Evolutionary conservation across 306 rosid genomes (phyloP).

Genomic region (barrel medic (Medicago truncatula)): DNA sequence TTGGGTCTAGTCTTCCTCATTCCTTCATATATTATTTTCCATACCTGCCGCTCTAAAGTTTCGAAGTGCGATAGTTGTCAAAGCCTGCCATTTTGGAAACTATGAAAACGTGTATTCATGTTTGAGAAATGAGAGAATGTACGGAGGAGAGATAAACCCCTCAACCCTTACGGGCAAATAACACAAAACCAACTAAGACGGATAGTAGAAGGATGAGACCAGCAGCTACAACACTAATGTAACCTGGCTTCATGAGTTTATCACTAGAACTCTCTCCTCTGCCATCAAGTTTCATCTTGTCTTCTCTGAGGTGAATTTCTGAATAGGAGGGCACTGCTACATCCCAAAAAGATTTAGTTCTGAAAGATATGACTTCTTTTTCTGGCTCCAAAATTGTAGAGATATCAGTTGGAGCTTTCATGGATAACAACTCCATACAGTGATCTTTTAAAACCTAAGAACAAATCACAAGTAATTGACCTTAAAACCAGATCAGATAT

Average conservation of each 20-base stretch:
- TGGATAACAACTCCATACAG: slow-evolving; percentile 48
- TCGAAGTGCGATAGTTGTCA: background rate
- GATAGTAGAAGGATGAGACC: slow-evolving; percentile 63
- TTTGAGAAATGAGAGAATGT: background rate
- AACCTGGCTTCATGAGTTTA: slow-evolving; percentile 39
- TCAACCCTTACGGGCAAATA: slow-evolving; percentile 49
- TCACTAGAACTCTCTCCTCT: slow-evolving; percentile 36
- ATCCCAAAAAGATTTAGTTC: slow-evolving; percentile 74
- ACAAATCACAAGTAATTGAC: slow-evolving; percentile 24
- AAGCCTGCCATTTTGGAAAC: slow-evolving; percentile 10
- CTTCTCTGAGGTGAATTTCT: slow-evolving; percentile 40
- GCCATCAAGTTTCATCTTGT: slow-evolving; percentile 43
- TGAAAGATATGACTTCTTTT: slow-evolving; percentile 51
- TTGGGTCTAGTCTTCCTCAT: background rate
- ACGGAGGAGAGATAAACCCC: background rate
- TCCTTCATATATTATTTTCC: background rate
- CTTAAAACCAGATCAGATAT: slow-evolving; percentile 33
- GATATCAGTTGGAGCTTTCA: slow-evolving; percentile 58
- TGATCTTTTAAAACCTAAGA: slow-evolving; percentile 55
- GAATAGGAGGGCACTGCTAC: slow-evolving; percentile 52
- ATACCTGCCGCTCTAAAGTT: slow-evolving; percentile 8
- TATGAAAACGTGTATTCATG: background rate
- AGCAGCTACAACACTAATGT: slow-evolving; percentile 56
- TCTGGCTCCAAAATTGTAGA: slow-evolving; percentile 75
- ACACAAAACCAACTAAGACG: slow-evolving; percentile 56